Base-by-base conservation (phyloP, 805 yeast species). In the Wickerhamomyces bovis region DNA sequence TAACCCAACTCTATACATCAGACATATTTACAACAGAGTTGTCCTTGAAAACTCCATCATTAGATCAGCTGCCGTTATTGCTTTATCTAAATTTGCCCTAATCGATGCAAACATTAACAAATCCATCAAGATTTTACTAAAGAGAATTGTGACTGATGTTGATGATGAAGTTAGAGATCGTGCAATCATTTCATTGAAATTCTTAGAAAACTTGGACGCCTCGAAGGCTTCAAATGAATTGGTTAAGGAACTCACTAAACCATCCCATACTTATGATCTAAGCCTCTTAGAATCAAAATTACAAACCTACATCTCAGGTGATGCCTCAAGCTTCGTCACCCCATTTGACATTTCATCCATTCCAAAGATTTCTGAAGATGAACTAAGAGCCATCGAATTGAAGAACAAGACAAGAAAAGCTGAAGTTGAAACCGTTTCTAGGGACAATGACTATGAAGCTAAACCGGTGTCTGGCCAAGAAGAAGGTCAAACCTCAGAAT, bases 81-180 rank as follows among this genome's bases (percentile, higher is more conserved):
- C 98, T 0, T 75, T 94, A 53, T 81, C 97, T 26, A 89, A 90
- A 68, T 94, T 92, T 71, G 96, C 95, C 7, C 70, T 87, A 47
- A 72, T 75, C 43, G 95, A 89, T 54, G 77, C 76, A 15, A 72
- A 76, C 23, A 78, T 90, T 51, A 71, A 77, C 45, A 73, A 76
- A 52, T 84, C 89, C 45, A 85, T 92, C 56, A 75, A 76, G 55
- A 84, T 85, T 50, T 75, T 94, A 57, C 76, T 94, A 56, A 75
- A 76, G 50, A 82, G 97, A 70, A 89, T 96, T 55, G 77, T 89
- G 54, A 85, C 78, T 54, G 99, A 92, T 66, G 78, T 75, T 40
- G 97, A 92, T 65, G 99, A 92, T 67, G 99, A 92, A 69, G 99
- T 94, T 30, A 88, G 99, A 73, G 99, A 92, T 65, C 83, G 99